phyloP scores from a whole-genome alignment of 169 alveolate genomes.

The Plasmodium coatneyi region DNA sequence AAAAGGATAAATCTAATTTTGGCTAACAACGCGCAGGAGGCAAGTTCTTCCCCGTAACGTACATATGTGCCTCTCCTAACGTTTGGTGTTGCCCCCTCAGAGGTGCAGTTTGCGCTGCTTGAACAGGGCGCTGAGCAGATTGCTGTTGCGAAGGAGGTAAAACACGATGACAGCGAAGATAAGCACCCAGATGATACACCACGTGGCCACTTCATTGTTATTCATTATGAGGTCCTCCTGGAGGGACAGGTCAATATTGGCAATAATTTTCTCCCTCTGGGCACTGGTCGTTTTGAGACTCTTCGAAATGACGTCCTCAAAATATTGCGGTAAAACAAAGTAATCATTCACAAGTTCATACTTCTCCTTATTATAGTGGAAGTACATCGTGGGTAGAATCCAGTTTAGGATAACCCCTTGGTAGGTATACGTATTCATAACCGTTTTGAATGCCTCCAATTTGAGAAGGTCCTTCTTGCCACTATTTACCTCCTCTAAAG shows the following conservation, averaged over 20 bases:
- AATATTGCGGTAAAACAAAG: constrained; percentile 68
- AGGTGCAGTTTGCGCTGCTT: constrained; percentile 18
- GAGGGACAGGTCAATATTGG: constrained; percentile 62
- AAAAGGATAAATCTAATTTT: neutral
- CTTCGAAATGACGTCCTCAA: constrained; percentile 54
- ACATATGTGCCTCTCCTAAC: neutral
- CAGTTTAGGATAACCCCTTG: constrained; percentile 50
- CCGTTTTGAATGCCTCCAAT: constrained; percentile 37
- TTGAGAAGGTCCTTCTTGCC: constrained; percentile 26
- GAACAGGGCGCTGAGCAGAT: neutral
- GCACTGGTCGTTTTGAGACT: constrained; percentile 69
- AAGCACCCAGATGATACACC: constrained; percentile 55
- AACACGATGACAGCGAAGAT: constrained; percentile 35
- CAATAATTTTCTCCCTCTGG: constrained; percentile 64
- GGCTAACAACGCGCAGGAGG: neutral
- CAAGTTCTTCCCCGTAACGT: neutral
- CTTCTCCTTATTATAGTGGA: constrained; percentile 60
- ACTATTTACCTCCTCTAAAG: constrained; percentile 31
- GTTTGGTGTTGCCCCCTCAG: neutral
- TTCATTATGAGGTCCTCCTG: constrained; percentile 72
- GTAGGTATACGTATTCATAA: constrained; percentile 62
- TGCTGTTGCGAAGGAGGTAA: constrained; percentile 41
- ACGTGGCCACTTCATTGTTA: constrained; percentile 58
- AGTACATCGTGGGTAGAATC: constrained; percentile 59
- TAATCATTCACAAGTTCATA: constrained; percentile 40